Conservation (phyloP, 805 yeast genomes). For the Komagataella kurtzmanii region DNA sequence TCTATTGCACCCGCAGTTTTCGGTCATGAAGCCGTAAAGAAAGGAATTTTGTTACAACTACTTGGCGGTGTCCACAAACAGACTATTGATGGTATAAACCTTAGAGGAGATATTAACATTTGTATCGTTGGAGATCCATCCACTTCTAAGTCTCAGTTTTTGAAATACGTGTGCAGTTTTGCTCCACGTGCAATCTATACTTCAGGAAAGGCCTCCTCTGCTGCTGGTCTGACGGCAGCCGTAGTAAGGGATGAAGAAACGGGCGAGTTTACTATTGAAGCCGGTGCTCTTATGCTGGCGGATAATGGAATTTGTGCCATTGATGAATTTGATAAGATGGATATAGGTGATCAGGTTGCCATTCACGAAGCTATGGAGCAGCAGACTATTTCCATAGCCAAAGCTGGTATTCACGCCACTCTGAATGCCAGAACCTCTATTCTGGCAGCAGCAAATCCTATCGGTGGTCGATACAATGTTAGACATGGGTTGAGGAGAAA, state of each 20-base stretch:
- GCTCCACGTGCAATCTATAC: conserved; percentile 93
- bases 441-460: conserved; percentile 97
- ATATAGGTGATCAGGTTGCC: conserved; percentile 87
- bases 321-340: conserved; percentile 98
- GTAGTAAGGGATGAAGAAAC: conserved; percentile 96
- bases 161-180: conserved; percentile 84
- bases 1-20: conserved; percentile 93
- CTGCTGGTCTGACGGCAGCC: conserved; percentile 97
- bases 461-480: conserved; percentile 92
- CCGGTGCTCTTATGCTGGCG: conserved; percentile 97
- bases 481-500: conserved; percentile 75
- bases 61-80: conserved; percentile 92
- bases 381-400: conserved; percentile 95
- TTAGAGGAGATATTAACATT: conserved; percentile 93
- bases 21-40: conserved; percentile 90
- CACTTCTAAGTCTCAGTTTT: conserved; percentile 90
- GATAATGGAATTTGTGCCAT: conserved; percentile 98
- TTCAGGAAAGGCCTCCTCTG: conserved; percentile 96
- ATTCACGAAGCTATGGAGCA: conserved; percentile 99
- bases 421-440: conserved; percentile 93
- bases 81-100: conserved; percentile 86
- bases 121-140: conserved; percentile 98
- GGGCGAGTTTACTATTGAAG: conserved; percentile 94
- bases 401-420: conserved; percentile 98
- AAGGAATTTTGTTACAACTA: conserved; percentile 79